Evolutionary conservation across 805 yeast species (phyloP), one percentile per base, ranked within the genome.

Genomic region (Metschnikowia cubensis): DNA sequence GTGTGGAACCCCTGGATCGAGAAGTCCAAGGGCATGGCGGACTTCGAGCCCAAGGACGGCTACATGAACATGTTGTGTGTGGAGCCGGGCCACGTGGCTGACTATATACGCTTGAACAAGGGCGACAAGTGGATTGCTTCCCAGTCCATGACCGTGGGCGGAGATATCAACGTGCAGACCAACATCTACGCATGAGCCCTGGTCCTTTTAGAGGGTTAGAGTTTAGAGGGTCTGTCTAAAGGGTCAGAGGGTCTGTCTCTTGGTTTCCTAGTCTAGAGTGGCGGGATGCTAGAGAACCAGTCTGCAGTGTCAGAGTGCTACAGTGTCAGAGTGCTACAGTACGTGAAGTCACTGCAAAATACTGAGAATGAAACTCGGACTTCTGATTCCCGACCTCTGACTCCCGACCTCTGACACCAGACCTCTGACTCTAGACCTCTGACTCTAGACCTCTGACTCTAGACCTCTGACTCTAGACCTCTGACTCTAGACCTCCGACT

Each of bases 1-100:
- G 97, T 94, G 49, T 94, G 99, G 99, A 94, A 94, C 68, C 99
- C 99, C 35, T 94, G 98, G 99, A 74, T 80, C 57, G 78, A 85
- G 50, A 88, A 87, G 66, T 81, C 94, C n/a, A 74, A 71, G 21
- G 84, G 85, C 1, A 88, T 94, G 92, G 84, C 75, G 38, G 99
- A 94, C 70, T 94, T 92, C 62, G 79, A 76, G 59, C 99, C 98
- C 45, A 89, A 87, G 65, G 67, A 70, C 48, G 98, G 97, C 5
- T 94, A 76, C 73, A 77, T 82, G 57, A 75, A 84, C 42, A 92
- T 94, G 98, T 81, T 94, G 50, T 94, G 99, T 70, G 80, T 94
- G 50, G 99, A 94, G 69, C 95, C 97, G 2, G 99, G 99, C 39
- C 77, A 84, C 58, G 98, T 94, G 36, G 76, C 80, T 50, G 82